Base-by-base conservation (phyloP, 139 green algal genomes). In the Micromonas pusilla region DNA sequence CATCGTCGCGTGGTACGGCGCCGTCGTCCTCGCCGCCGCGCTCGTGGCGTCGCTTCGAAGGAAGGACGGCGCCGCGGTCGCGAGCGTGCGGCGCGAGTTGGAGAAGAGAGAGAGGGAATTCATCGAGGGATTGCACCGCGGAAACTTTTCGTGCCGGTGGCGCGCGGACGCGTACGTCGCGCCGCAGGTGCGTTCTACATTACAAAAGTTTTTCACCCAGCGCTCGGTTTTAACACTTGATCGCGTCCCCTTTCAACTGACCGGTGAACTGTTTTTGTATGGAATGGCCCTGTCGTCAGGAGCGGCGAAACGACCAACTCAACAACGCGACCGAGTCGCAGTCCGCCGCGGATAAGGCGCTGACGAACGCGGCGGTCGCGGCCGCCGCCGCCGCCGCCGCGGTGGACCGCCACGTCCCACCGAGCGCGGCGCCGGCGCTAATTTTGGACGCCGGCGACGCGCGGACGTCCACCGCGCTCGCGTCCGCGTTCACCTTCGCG, bases 101-200 rank as follows among this genome's bases (percentile, higher is more conserved):
- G n/a, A n/a, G 2, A 6, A n/a, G 1, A 13, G 52, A 2, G 72
- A 78, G 52, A 45, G 31, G 33, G 72, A 78, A 52, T 78, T 62
- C 70, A 23, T 78, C 1, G 23, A 70, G 19, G 54, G 19, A 2
- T 52, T 63, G 2, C 36, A 62, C 33, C 68, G 70, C 34, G 72
- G 72, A 39, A 78, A 39, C 13, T 78, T 78, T 45, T 3, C 70
- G 1, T 78, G 72, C 9, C 52, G 52, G 1, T 78, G 72, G 72
- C 30, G 20, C 23, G 32, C 20, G 25, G 72, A 78, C 33, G 32
- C 52, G 16, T 78, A 78, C 72, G 54, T 54, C 1, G 72, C 60
- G 20, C 31, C 53, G 1, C 45, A 21, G 52, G 72, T 31, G 33
- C 20, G 30, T 13, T 70, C 68, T 54, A 26, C n/a, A n/a, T n/a